Conservation (phyloP, 352 stramenopile genomes). For the Phytopythium aichiense region DNA sequence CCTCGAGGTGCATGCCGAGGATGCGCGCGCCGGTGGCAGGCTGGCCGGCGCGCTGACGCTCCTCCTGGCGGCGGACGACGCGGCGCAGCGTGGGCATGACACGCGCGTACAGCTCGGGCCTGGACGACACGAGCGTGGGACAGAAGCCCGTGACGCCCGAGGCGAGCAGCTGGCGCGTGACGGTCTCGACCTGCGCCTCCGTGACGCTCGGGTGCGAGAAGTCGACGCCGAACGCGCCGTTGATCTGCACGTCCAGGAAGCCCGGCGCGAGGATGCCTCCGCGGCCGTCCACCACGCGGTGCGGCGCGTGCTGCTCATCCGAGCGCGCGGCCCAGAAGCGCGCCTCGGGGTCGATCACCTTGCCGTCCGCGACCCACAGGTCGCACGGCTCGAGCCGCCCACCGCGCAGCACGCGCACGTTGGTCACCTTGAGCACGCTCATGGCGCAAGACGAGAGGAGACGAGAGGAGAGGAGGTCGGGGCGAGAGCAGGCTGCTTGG, state of each 20-base stretch:
- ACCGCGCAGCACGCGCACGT: constrained; percentile 53
- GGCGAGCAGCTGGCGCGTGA: constrained; percentile 45
- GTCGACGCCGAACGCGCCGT: constrained; percentile 84
- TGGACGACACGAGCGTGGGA: constrained; percentile 87
- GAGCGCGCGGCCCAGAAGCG: constrained; percentile 42
- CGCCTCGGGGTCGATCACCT: constrained; percentile 42
- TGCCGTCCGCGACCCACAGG: constrained; percentile 53
- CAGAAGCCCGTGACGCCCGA: constrained; percentile 84
- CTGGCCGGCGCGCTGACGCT: constrained; percentile 10
- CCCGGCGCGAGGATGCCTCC: constrained; percentile 72
- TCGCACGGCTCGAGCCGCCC: constrained; percentile 30
- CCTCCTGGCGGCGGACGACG: constrained; percentile 17
- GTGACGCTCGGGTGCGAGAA: constrained; percentile 67
- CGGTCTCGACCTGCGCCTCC: constrained; percentile 34
- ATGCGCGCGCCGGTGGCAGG: constrained; percentile 52
- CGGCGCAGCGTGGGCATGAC: constrained; percentile 48
- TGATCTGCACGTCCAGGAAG: constrained; percentile 90
- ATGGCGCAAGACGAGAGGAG: neutral
- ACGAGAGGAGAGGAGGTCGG: neutral
- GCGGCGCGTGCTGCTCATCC: constrained; percentile 33
- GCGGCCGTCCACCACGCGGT: constrained; percentile 58
- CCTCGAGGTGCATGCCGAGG: constrained; percentile 87
- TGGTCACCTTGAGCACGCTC: constrained; percentile 46
- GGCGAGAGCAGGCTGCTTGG: neutral
- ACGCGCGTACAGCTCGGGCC: constrained; percentile 44